phyloP scores from a whole-genome alignment of 768 basidiomycete genomes.

The Podaxis carcinomalis region DNA sequence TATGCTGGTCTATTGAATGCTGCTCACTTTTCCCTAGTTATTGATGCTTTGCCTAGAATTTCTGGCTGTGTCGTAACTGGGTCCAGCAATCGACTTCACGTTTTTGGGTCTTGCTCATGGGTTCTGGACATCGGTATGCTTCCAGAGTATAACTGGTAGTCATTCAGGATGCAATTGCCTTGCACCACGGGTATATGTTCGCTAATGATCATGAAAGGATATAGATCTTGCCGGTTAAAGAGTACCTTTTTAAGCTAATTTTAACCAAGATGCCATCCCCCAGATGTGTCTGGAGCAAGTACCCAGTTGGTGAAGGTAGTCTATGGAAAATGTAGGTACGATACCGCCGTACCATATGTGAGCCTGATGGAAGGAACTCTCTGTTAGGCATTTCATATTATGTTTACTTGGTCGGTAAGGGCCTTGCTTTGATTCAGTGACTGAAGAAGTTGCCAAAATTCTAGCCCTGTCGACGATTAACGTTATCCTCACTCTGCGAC shows the following conservation, averaged over 20 bases:
- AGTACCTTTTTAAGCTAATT: background rate
- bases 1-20: background rate
- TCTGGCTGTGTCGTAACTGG: background rate
- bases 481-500: background rate
- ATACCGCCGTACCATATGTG: background rate
- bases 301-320: slow-evolving; percentile 5
- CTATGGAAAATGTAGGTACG: slow-evolving; percentile 3
- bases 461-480: background rate
- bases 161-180: too few species aligned
- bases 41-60: background rate
- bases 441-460: background rate
- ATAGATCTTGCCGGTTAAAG: background rate
- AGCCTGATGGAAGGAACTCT: background rate
- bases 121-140: slow-evolving; percentile 1
- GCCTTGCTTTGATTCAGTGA: background rate
- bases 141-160: background rate
- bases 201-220: slow-evolving; percentile 2
- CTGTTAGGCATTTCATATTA: slow-evolving; percentile 4
- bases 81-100: background rate
- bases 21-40: background rate
- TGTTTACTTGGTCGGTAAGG: slow-evolving; percentile 7
- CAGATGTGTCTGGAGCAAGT: slow-evolving; percentile 4
- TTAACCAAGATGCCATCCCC: too few species aligned
- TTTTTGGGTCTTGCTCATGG: slow-evolving; percentile 9
- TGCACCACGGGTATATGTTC: background rate